These are phyloP conservation scores for Avicennia marina DNA, from an alignment of 257 asterid genomes.

Conservation along the genomic window DNA sequence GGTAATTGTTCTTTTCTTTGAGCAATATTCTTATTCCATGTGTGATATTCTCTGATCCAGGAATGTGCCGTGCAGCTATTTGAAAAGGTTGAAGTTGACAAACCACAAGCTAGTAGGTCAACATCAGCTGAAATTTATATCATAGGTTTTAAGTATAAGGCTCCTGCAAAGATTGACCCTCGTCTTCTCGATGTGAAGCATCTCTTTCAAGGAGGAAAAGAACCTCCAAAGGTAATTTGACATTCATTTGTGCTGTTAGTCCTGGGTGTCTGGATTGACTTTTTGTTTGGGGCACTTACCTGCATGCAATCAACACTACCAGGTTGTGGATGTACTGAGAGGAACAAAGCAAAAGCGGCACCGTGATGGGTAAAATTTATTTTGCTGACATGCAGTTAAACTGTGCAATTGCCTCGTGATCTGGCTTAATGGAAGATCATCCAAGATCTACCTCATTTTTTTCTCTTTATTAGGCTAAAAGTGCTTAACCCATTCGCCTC, in stretches of 20 bases:
- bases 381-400: not conserved
- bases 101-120: slow-evolving; percentile 84
- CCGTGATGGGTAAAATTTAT: slow-evolving; percentile 68
- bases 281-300: slow-evolving; percentile 15
- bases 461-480: no score
- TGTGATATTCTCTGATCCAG: slow-evolving; percentile 10
- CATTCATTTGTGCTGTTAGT: not conserved
- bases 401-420: not conserved
- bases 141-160: slow-evolving; percentile 72
- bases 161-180: slow-evolving; percentile 97
- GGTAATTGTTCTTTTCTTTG: slow-evolving; percentile 35
- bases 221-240: slow-evolving; percentile 67
- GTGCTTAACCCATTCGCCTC: no score
- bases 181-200: slow-evolving; percentile 85
- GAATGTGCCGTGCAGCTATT: slow-evolving; percentile 50
- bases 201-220: slow-evolving; percentile 80
- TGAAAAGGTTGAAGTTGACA: slow-evolving; percentile 96
- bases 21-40: not conserved
- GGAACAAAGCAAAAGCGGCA: slow-evolving; percentile 72
- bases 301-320: slow-evolving; percentile 7
- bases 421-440: no score
- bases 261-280: not conserved
- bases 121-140: slow-evolving; percentile 90
- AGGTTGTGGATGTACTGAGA: slow-evolving; percentile 84
- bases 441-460: no score